Evolutionary conservation across 345 rosid species (phyloP).

Genomic region (Camelina hispida): DNA sequence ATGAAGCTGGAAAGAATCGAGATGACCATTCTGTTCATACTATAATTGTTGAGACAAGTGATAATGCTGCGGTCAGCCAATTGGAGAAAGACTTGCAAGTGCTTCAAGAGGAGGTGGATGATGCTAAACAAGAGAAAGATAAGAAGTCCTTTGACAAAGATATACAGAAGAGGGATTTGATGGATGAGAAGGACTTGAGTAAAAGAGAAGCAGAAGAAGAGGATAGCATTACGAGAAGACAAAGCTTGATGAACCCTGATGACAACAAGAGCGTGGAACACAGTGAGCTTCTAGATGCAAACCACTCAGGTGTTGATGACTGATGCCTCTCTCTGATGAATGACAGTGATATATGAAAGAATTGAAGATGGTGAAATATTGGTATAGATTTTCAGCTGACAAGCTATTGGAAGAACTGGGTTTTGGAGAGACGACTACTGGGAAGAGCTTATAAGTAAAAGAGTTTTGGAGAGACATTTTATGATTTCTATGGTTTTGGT

Average conservation of each 20-base stretch:
- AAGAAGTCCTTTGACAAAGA: constrained; percentile 64
- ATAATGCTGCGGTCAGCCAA: constrained; percentile 50
- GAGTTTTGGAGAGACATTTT: neutral
- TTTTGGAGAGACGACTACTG: constrained; percentile 12
- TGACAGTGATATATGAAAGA: constrained; percentile 24
- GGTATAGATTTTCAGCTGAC: constrained; percentile 3
- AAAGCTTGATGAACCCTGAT: constrained; percentile 47
- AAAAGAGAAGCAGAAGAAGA: constrained; percentile 76
- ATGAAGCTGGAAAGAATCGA: constrained; percentile 56
- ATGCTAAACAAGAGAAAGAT: constrained; percentile 61
- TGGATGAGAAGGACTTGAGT: constrained; percentile 76
- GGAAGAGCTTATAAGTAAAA: too few species aligned
- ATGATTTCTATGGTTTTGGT: constrained; percentile 47
- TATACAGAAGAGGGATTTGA: constrained; percentile 53
- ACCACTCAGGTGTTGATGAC: constrained; percentile 49
- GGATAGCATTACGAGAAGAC: constrained; percentile 48
- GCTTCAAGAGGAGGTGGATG: constrained; percentile 67
- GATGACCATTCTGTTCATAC: constrained; percentile 48
- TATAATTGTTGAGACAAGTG: constrained; percentile 53
- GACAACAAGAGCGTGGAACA: constrained; percentile 35
- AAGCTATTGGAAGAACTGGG: neutral
- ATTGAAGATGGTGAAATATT: constrained; percentile 8
- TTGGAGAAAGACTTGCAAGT: constrained; percentile 70
- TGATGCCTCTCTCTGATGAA: constrained; percentile 51
- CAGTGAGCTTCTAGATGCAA: constrained; percentile 53